Percentiles rank a stretch among this genome's conserved stretches.
Evolutionary conservation across 2,329 filamentous ascomycete genomes (phyloP).

Genomic region (Aspergillus spinulosporus): DNA sequence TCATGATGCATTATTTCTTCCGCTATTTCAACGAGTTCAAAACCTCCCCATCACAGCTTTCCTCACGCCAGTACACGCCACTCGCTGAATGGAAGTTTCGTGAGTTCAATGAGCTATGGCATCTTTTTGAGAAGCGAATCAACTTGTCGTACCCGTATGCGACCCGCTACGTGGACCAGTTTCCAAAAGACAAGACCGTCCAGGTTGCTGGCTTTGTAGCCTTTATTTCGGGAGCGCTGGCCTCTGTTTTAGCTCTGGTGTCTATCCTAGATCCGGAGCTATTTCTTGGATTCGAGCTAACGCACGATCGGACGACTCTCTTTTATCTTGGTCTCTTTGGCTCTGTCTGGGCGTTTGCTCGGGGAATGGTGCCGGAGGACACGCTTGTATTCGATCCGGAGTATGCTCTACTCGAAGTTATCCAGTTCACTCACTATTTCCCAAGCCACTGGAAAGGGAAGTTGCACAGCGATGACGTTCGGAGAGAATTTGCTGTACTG

Average conservation of each 20-base stretch:
- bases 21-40: conserved; percentile 97
- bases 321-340: conserved; percentile 87
- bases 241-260: conserved; percentile 78
- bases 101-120: conserved; percentile 94
- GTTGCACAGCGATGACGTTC: conserved; percentile 92
- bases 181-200: conserved; percentile 91
- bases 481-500: conserved; percentile 81
- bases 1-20: conserved; percentile 87
- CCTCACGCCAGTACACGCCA: conserved; percentile 87
- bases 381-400: conserved; percentile 89
- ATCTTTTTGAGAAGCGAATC: conserved; percentile 83
- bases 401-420: conserved; percentile 82
- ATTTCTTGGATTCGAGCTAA: conserved; percentile 89
- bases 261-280: conserved; percentile 88
- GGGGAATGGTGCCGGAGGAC: conserved; percentile 83
- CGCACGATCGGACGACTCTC: conserved; percentile 79
- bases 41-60: conserved; percentile 83
- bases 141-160: conserved; percentile 96
- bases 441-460: conserved; percentile 85
- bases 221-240: conserved; percentile 82
- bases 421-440: conserved; percentile 88
- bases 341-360: conserved; percentile 77
- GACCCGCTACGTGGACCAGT: conserved; percentile 89
- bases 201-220: conserved; percentile 81
- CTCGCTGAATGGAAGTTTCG: conserved; percentile 97